Conservation (phyloP, 2,329 filamentous ascomycete species). For the Rosellinia necatrix region DNA sequence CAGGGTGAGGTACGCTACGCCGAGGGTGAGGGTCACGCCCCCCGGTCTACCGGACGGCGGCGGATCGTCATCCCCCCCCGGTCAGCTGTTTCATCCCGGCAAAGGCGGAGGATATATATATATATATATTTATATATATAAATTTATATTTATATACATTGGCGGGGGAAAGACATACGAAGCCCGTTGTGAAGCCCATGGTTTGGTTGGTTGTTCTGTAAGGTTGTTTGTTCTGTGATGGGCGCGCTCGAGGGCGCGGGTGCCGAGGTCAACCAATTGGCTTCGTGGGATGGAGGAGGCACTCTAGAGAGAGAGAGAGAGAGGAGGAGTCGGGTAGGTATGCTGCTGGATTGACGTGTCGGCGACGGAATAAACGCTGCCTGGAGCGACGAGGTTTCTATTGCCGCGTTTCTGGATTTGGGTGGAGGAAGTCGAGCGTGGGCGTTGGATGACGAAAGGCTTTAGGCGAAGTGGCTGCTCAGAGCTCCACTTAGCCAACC, state of each 20-base stretch:
- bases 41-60: constrained; percentile 63
- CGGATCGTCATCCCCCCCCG: no score
- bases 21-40: constrained; percentile 76
- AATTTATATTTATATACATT: no score
- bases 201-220: constrained; percentile 31
- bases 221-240: constrained; percentile 28
- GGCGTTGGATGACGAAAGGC: constrained; percentile 34
- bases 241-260: constrained; percentile 36
- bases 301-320: no score
- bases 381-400: constrained; percentile 2
- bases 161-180: constrained; percentile 57
- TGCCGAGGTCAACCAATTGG: constrained; percentile 34
- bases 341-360: no score
- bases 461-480: constrained; percentile 21
- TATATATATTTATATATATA: no score
- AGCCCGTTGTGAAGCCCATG: constrained; percentile 77
- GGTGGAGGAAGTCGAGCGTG: background rate
- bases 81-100: no score
- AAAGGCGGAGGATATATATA: no score
- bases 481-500: no score
- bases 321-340: no score
- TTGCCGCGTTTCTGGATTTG: background rate
- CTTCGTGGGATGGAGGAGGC: background rate
- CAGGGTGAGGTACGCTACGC: constrained; percentile 72
- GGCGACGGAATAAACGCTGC: background rate